phyloP scores from a whole-genome alignment of 106 monocot species.

The Iris macrosiphon region DNA sequence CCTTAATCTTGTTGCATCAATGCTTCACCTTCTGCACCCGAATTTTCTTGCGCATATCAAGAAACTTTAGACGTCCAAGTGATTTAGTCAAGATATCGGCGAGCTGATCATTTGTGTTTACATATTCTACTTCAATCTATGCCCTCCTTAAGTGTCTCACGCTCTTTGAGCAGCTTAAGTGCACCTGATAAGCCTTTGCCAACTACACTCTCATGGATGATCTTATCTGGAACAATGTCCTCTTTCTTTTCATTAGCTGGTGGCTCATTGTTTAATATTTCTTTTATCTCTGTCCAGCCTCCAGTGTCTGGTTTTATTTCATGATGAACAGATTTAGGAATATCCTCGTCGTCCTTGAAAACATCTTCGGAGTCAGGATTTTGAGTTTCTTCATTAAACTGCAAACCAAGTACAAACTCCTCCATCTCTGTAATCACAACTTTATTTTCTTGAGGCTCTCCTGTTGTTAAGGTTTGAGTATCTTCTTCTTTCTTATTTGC shows the following conservation, averaged over 20 bases:
- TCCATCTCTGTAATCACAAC: slow-evolving; percentile 97
- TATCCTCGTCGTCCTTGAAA: slow-evolving; percentile 73
- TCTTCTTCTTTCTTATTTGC: slow-evolving; percentile 34
- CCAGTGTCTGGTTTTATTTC: slow-evolving; percentile 28
- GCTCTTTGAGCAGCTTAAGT: slow-evolving; percentile 74
- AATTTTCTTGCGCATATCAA: too few species aligned
- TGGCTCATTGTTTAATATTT: slow-evolving; percentile 33
- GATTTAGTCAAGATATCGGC: too few species aligned
- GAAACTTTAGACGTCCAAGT: too few species aligned
- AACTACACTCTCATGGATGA: slow-evolving; percentile 78
- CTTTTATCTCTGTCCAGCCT: slow-evolving; percentile 35
- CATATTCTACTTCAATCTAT: slow-evolving; percentile 89
- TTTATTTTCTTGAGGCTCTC: slow-evolving; percentile 51
- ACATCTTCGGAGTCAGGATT: slow-evolving; percentile 76
- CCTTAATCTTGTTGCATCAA: too few species aligned
- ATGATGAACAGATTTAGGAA: slow-evolving; percentile 19
- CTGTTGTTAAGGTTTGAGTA: slow-evolving; percentile 8
- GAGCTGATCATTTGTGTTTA: too few species aligned
- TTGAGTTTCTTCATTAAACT: slow-evolving; percentile 72
- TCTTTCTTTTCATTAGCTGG: slow-evolving; percentile 22
- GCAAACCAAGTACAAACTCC: slow-evolving; percentile 93
- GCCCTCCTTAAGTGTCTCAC: slow-evolving; percentile 80
- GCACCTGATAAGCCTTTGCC: slow-evolving; percentile 93
- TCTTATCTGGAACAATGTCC: slow-evolving; percentile 57
- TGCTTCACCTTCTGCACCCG: too few species aligned